A percentile compares a stretch with the other conserved stretches of the same genome.
Evolutionary conservation across 1,139 yeast genomes (phyloP).

Genomic region (Kurtzmaniella quercitrusa): DNA sequence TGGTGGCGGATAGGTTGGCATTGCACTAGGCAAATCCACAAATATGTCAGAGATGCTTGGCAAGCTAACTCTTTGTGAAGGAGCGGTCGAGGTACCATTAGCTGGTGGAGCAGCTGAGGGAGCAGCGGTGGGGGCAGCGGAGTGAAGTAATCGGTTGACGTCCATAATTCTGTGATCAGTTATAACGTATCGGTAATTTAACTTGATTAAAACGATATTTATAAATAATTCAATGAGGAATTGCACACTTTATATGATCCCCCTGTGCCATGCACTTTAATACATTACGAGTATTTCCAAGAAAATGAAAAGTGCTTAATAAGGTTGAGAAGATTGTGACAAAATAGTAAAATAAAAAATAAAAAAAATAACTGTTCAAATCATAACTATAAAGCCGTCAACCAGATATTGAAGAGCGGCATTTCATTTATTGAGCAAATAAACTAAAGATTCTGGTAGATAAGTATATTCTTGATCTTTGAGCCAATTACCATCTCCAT

Average conservation of each 20-base stretch:
- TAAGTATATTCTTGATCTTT: too few relatives aligned
- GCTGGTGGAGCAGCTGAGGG: too few relatives aligned
- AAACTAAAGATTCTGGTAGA: too few relatives aligned
- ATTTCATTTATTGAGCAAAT: too few relatives aligned
- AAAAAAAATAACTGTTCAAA: not conserved
- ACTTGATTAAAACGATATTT: not conserved
- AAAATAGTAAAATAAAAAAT: not conserved
- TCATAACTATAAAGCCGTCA: not conserved
- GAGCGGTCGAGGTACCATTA: not conserved
- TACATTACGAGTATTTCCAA: not conserved
- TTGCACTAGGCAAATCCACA: conserved; percentile 7
- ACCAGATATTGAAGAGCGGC: too few relatives aligned
- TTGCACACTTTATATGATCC: not conserved
- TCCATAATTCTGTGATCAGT: conserved; percentile 6
- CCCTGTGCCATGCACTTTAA: not conserved
- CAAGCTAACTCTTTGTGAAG: conserved; percentile 5
- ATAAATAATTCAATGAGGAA: not conserved
- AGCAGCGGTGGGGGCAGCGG: conserved; percentile 6
- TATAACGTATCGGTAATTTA: not conserved
- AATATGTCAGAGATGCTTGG: conserved; percentile 9
- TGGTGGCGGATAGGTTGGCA: conserved; percentile 7
- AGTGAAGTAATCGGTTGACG: conserved; percentile 8
- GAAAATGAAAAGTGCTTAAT: not conserved
- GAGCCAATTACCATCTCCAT: too few relatives aligned
- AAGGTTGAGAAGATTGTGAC: conserved; percentile 1